Evolutionary conservation across 78 protist species (phyloP), one percentile per base, ranked within the genome.

Genomic region (Neovahlkampfia damariscottae): DNA sequence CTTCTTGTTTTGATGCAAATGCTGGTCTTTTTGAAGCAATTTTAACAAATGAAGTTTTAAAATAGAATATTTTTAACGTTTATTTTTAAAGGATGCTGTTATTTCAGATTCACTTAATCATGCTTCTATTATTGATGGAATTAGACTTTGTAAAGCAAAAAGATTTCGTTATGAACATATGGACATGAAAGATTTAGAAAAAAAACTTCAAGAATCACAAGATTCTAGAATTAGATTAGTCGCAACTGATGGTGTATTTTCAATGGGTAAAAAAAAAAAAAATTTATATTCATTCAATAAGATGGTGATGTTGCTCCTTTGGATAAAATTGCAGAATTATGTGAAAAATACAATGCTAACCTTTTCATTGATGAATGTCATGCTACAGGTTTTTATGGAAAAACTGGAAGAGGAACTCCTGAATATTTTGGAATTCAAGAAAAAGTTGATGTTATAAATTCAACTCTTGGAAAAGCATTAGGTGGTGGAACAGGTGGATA

Each of bases 221-320:
- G 28, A 85, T 39, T 8, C 39, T 5, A 41, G 90, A 1, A 0
- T 69, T 8, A 0, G 36, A 34, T 4, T 88, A 58, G 79, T 88
- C 28, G 88, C 9, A 35, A 87, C 91, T 8, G 92, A 90, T 38
- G 91, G 93, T 7, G 88, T 86, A 6, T 90, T 87, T 82, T 80
- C 84, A 27, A 91, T 91, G 95, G 95, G n/a, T n/a, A n/a, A n/a
- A n/a, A n/a, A n/a, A n/a, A n/a, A n/a, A n/a, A n/a, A n/a, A n/a
- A n/a, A n/a, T n/a, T n/a, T n/a, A n/a, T n/a, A n/a, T n/a, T n/a
- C n/a, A n/a, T n/a, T n/a, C n/a, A n/a, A n/a, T n/a, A n/a, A n/a
- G n/a, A 91, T 37, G 95, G 95, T n/a, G 81, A 83, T 38, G 69
- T 90, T 2, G 93, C 95, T 1, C 93, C 93, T 27, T 71, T 91